Percentiles rank a stretch among this genome's conserved stretches.
Conservation (phyloP, 2,329 filamentous ascomycete species). For the Dactylonectria macrodidyma region DNA sequence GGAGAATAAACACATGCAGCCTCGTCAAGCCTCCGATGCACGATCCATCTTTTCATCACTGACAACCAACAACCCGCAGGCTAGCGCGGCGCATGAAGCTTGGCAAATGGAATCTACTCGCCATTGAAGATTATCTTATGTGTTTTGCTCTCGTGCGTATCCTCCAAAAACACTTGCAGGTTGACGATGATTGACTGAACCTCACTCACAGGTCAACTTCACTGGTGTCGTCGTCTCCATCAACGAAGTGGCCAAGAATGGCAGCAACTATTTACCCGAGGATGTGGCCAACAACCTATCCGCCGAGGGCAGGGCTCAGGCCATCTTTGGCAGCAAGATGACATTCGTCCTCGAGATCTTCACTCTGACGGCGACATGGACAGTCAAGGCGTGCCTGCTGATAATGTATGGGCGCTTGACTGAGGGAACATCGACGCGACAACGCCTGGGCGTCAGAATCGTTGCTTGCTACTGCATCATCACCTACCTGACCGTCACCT, state of each 20-base stretch:
- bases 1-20: no score
- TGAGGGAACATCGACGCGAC: constrained; percentile 46
- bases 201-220: constrained; percentile 48
- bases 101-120: constrained; percentile 62
- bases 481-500: constrained; percentile 64
- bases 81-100: constrained; percentile 55
- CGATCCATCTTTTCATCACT: constrained; percentile 1
- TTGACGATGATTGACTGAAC: constrained; percentile 15
- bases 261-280: constrained; percentile 61
- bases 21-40: no score
- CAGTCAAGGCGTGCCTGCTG: constrained; percentile 67
- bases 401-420: constrained; percentile 68
- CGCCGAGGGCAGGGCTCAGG: constrained; percentile 55
- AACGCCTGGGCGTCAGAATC: constrained; percentile 57
- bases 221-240: constrained; percentile 60
- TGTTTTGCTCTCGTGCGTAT: constrained; percentile 59
- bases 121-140: constrained; percentile 72
- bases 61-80: constrained; percentile 21
- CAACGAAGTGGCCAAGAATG: constrained; percentile 59
- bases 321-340: constrained; percentile 68
- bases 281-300: constrained; percentile 60
- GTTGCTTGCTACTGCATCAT: constrained; percentile 60
- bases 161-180: neutral
- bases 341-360: constrained; percentile 68
- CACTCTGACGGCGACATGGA: constrained; percentile 66